phyloP scores from a whole-genome alignment of 305 asterid genomes.

The Fraxinus albicans region DNA sequence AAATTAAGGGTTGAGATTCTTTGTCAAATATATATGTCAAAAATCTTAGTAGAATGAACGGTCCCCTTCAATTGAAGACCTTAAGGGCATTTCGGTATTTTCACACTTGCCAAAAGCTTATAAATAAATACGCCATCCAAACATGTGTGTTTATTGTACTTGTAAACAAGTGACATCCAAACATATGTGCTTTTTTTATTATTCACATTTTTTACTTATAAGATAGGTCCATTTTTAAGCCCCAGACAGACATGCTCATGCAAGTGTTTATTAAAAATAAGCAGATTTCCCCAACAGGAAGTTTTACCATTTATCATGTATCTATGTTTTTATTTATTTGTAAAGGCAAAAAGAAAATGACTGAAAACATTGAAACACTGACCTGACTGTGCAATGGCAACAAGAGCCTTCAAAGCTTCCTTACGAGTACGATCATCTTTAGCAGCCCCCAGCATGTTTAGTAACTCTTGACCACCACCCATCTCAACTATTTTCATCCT shows the following conservation, averaged over 20 bases:
- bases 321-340: background rate
- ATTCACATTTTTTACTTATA: background rate
- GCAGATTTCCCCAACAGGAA: background rate
- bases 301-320: background rate
- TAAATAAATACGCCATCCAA: background rate
- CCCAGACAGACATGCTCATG: background rate
- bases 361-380: conserved; percentile 6
- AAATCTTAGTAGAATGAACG: too few species aligned
- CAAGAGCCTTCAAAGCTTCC: conserved; percentile 83
- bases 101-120: background rate
- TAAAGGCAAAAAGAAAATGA: background rate
- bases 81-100: too few species aligned
- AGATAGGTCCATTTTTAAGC: background rate
- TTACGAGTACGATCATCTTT: conserved; percentile 75
- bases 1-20: background rate
- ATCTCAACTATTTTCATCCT: conserved; percentile 86
- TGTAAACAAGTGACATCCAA: background rate
- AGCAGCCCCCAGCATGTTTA: conserved; percentile 70
- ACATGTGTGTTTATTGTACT: background rate
- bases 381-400: conserved; percentile 87
- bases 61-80: too few species aligned
- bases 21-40: background rate
- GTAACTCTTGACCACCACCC: conserved; percentile 78
- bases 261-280: background rate
- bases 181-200: background rate